A percentile compares a stretch with the other conserved stretches of the same genome.
Evolutionary conservation across 2,329 filamentous ascomycete genomes (phyloP).

Genomic region (Phaeosphaeria sp.): DNA sequence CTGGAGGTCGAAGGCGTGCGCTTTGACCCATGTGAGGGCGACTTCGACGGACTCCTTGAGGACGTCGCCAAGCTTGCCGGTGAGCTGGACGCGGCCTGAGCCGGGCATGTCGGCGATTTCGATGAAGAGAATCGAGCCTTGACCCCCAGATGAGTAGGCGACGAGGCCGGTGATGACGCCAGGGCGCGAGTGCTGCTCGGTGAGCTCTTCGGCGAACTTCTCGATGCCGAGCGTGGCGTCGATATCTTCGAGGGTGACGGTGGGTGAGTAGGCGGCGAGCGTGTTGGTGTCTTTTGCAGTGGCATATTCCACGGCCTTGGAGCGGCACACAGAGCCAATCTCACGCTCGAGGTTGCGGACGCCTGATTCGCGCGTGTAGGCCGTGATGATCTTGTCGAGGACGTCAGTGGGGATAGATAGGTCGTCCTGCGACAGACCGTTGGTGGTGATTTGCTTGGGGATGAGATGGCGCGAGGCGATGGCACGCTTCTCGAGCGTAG

Average conservation of each 20-base stretch:
- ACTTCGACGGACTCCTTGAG: conserved; percentile 98
- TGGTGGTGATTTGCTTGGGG: conserved; percentile 91
- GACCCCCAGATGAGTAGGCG: conserved; percentile 89
- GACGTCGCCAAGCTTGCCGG: conserved; percentile 94
- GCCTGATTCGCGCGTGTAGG: conserved; percentile 94
- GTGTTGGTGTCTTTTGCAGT: conserved; percentile 81
- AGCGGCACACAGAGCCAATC: conserved; percentile 90
- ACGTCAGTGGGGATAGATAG: conserved; percentile 81
- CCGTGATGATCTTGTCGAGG: conserved; percentile 92
- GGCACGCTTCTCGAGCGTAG: conserved; percentile 93
- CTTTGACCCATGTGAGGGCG: conserved; percentile 95
- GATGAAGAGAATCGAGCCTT: conserved; percentile 95
- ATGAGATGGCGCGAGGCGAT: conserved; percentile 94
- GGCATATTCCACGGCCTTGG: conserved; percentile 85
- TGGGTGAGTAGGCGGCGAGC: conserved; percentile 71
- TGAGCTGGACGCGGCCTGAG: conserved; percentile 88
- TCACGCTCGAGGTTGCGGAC: conserved; percentile 96
- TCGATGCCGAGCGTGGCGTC: conserved; percentile 93
- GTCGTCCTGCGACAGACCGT: conserved; percentile 79
- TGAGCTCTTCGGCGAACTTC: conserved; percentile 93
- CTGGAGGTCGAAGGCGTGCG: conserved; percentile 89
- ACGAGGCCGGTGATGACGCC: conserved; percentile 96
- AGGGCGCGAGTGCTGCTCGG: conserved; percentile 80
- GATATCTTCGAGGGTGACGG: conserved; percentile 78
- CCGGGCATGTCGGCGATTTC: conserved; percentile 98